Conservation (phyloP, 257 asterid genomes). For the Apocynum venetum region DNA sequence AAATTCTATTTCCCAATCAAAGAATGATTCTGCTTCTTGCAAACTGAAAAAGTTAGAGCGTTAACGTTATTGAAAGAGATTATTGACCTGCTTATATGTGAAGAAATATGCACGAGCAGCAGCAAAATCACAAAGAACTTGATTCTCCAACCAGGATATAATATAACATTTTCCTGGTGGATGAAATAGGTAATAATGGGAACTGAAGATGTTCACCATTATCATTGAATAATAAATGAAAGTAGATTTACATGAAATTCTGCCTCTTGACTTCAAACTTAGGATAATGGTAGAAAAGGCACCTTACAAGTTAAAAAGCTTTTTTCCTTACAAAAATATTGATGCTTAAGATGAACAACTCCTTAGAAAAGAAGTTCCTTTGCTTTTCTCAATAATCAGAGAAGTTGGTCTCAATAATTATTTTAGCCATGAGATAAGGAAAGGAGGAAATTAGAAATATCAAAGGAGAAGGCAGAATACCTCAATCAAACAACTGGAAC, state of each 20-base stretch:
- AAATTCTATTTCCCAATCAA: neutral
- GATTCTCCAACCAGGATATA: neutral
- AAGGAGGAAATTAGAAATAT: neutral
- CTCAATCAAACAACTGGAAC: constrained; percentile 81
- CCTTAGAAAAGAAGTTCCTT: neutral
- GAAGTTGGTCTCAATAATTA: neutral
- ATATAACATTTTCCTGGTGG: neutral
- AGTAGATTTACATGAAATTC: neutral
- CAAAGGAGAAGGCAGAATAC: constrained; percentile 32
- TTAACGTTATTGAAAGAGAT: neutral
- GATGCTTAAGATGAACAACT: neutral
- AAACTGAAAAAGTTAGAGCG: neutral
- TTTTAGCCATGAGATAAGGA: neutral
- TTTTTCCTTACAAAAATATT: neutral
- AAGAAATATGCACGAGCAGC: neutral
- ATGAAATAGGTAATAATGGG: neutral
- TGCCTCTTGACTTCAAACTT: neutral
- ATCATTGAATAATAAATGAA: neutral
- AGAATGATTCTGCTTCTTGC: constrained; percentile 1
- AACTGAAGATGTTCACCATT: neutral
- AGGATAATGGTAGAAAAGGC: neutral
- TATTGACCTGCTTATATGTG: neutral
- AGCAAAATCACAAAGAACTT: neutral
- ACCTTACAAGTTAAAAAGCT: neutral
- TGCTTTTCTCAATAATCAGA: neutral